These are phyloP conservation scores for Fistulinella cinereoalba DNA, from an alignment of 1,284 basidiomycete genomes.

Conservation along the genomic window DNA sequence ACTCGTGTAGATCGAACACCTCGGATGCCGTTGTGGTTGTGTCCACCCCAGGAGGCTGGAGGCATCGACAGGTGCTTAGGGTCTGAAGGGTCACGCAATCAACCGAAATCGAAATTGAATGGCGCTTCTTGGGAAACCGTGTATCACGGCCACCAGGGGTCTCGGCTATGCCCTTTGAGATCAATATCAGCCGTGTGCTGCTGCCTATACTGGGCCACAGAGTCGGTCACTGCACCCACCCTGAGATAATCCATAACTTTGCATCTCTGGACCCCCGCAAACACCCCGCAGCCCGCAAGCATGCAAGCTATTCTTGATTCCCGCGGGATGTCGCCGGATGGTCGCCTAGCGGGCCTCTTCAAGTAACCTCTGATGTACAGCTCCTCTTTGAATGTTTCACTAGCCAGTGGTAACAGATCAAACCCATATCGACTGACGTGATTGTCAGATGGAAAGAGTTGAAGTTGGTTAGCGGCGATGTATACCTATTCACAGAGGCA, in stretches of 20 bases:
- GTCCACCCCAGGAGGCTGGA: constrained; percentile 15
- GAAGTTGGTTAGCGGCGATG: not conserved
- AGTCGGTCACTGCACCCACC: constrained; percentile 11
- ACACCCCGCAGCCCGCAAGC: constrained; percentile 4
- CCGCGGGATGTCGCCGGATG: constrained; percentile 4
- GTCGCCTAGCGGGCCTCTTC: constrained; percentile 15
- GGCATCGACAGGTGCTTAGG: constrained; percentile 1
- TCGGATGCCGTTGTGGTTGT: constrained; percentile 15
- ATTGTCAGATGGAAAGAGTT: constrained; percentile 6
- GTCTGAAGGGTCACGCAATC: constrained; percentile 11
- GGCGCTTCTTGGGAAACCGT: not conserved
- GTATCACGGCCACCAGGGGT: not conserved
- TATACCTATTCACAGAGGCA: constrained; percentile 13
- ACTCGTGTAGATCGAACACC: constrained; percentile 30
- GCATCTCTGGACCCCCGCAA: constrained; percentile 17
- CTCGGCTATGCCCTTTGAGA: constrained; percentile 9
- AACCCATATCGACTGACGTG: constrained; percentile 5
- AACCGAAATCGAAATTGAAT: constrained; percentile 7
- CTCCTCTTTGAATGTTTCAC: constrained; percentile 36
- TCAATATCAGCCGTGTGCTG: not conserved
- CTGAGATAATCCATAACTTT: constrained; percentile 11
- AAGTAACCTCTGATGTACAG: constrained; percentile 29
- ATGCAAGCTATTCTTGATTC: constrained; percentile 1
- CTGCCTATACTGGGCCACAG: not conserved
- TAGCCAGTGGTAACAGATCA: constrained; percentile 23